Base-by-base conservation (phyloP, 345 rosid species). In the Salix exigua region DNA sequence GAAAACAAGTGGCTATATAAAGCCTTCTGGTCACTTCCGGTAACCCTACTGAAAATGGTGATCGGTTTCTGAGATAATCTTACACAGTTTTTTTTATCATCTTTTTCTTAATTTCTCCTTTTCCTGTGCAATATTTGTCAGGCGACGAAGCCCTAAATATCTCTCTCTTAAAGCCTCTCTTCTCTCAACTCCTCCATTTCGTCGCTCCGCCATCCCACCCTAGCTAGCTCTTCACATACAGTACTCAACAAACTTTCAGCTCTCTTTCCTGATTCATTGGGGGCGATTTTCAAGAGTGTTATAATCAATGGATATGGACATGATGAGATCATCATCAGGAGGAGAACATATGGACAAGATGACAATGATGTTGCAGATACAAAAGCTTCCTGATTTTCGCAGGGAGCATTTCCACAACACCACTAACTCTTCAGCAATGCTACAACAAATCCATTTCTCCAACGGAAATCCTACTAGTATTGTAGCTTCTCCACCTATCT, bases 321-420 rank as follows among this genome's bases (percentile, higher is more conserved):
- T 83, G 81, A 64, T 79, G 79, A 87, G 78, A 76, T 79, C 84
- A 26, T 68, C 81, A 60, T 21, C 76, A 53, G 55, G 68, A 48
- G 83, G 73, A 37, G 82, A 86, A 71, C 79, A 84, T 17, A 79
- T 81, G 76, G 87, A 81, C 62, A 84, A 84, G 87, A 86, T 86
- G 88, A 76, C 88, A 84, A 85, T 82, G 86, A 88, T 91, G 89
- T 84, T 86, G 83, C 91, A 91, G 65, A 88, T 86, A 88, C 89
- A 85, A 80, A 88, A 91, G 83, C 90, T 87, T 77, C 89, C 90
- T 51, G 93, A 87, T 33, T 88, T 88, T 73, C 78, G 73, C 13
- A 55, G 61, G 33, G 82, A 87, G 42, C 75, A 70, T 71, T 74
- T 82, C 77, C 75, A 74, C 31, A 67, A 26, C 30, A 31, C 69